A percentile compares a stretch with the other conserved stretches of the same genome.
These are phyloP conservation scores for Sporothrix mexicana DNA, from an alignment of 2,329 filamentous ascomycete genomes.

Conservation along the genomic window DNA sequence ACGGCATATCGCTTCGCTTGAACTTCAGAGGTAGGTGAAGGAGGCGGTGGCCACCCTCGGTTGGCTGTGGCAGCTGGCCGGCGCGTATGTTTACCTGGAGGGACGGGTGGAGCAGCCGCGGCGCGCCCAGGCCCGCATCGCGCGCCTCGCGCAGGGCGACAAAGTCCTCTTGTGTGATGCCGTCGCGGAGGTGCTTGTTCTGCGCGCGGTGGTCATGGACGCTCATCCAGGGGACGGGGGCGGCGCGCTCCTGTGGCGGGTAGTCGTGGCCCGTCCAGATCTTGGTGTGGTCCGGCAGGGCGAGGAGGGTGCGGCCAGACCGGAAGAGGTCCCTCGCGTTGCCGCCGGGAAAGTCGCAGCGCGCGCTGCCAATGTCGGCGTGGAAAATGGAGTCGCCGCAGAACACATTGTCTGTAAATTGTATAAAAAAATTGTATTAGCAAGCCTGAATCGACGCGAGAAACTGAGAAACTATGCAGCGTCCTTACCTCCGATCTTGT, in stretches of 20 bases:
- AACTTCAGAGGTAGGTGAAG: constrained; percentile 34
- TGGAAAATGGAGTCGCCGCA: constrained; percentile 61
- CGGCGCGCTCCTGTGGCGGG: constrained; percentile 46
- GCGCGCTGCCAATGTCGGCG: constrained; percentile 57
- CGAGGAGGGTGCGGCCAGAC: constrained; percentile 52
- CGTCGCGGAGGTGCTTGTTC: constrained; percentile 57
- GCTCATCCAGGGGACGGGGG: constrained; percentile 50
- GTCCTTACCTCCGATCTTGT: constrained; percentile 55
- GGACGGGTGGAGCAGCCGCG: constrained; percentile 56
- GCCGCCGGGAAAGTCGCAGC: constrained; percentile 62
- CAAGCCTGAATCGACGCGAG: too few species aligned
- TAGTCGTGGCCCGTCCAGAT: constrained; percentile 65
- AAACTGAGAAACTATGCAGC: neutral
- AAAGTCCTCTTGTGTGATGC: constrained; percentile 50
- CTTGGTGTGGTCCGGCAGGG: constrained; percentile 51
- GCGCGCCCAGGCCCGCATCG: constrained; percentile 52
- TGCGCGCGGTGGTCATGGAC: constrained; percentile 53
- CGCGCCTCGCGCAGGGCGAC: constrained; percentile 51
- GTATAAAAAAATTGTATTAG: too few species aligned
- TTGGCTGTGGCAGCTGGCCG: constrained; percentile 49
- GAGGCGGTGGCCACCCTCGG: constrained; percentile 20
- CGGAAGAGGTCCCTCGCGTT: constrained; percentile 51
- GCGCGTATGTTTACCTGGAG: constrained; percentile 60
- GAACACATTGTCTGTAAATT: constrained; percentile 50
- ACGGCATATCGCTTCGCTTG: neutral